Base-by-base conservation (phyloP, 2,329 filamentous ascomycete genomes). In the Phialophora verrucosa region DNA sequence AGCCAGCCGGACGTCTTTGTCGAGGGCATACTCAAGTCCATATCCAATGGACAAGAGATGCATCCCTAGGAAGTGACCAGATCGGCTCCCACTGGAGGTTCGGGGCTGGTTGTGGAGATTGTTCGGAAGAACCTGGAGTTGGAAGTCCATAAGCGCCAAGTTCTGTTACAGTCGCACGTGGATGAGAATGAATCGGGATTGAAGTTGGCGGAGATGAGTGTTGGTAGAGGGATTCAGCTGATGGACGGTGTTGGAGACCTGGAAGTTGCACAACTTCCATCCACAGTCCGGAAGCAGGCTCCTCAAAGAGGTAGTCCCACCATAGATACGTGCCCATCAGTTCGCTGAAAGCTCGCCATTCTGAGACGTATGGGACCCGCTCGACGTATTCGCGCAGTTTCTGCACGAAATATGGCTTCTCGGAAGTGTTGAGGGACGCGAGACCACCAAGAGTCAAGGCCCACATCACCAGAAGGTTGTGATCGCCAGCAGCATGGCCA, bases 1-100 rank as follows among this genome's bases (percentile, higher is more conserved):
- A 72, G 70, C 49, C 59, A 68, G 49, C 65, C 67, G n/a, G 63
- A 66, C 32, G n/a, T 59, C 27, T 68, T 67, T 44, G 62, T 65
- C 4, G 59, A 60, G 2, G 49, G 53, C 29, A 64, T 68, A 49
- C 44, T 64, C 57, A 61, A 59, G 44, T 51, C 59, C 17, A 56
- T 62, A 53, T 23, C 27, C n/a, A 31, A 35, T 35, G 25, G 29
- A 55, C 27, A 55, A 55, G 53, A 20, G 29, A n/a, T 12, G 29
- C 53, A 20, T 55, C 53, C 17, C 29, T 35, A 11, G 53, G 53
- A 3, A 55, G 25, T n/a, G 53, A 31, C 29, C 53, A 55, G 29
- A 55, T 55, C 2, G 53, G 29, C 27, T 31, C 53, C 53, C 25
- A 55, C 29, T 27, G 59, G 11, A 35, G 20, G 14, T 51, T 38